Evolutionary conservation across 371 early-diverging fungal genomes (phyloP).

Genomic region (Rhizopus stolonifer): DNA sequence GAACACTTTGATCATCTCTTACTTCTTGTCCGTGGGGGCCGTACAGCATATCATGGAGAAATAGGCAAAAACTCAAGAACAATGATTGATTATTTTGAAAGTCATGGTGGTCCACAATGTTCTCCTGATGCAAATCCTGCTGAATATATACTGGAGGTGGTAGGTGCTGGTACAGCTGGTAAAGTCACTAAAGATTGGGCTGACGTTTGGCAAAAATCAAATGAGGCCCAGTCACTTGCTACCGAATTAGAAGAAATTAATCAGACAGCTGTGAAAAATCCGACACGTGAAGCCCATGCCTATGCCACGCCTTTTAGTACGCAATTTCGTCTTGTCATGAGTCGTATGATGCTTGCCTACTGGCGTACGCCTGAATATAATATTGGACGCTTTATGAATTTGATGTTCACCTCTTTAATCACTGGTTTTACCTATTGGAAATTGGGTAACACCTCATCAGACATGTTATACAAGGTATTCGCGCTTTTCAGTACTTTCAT

Average conservation of each 20-base stretch:
- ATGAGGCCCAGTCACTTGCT: conserved; percentile 17
- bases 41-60: conserved; percentile 60
- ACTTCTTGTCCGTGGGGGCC: too few relatives aligned
- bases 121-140: conserved; percentile 34
- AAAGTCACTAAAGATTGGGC: conserved; percentile 50
- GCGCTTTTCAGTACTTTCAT: conserved; percentile 63
- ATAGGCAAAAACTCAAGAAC: conserved; percentile 50
- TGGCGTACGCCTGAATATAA: conserved; percentile 63
- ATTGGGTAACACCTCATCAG: conserved; percentile 41
- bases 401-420: conserved; percentile 44
- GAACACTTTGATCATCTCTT: too few relatives aligned
- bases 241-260: conserved; percentile 19
- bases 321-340: conserved; percentile 41
- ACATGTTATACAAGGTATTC: conserved; percentile 63
- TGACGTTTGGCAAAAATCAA: conserved; percentile 46
- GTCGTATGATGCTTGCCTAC: conserved; percentile 53
- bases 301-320: conserved; percentile 32
- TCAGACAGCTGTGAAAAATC: conserved; percentile 8
- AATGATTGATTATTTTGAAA: conserved; percentile 57
- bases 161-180: conserved; percentile 1
- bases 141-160: conserved; percentile 14
- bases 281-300: conserved; percentile 7
- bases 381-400: conserved; percentile 46
- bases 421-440: conserved; percentile 61
- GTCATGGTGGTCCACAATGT: conserved; percentile 50